Percentiles rank a stretch among this genome's conserved stretches.
phyloP scores from a whole-genome alignment of 331 rosid genomes.

The Telfairia occidentalis region DNA sequence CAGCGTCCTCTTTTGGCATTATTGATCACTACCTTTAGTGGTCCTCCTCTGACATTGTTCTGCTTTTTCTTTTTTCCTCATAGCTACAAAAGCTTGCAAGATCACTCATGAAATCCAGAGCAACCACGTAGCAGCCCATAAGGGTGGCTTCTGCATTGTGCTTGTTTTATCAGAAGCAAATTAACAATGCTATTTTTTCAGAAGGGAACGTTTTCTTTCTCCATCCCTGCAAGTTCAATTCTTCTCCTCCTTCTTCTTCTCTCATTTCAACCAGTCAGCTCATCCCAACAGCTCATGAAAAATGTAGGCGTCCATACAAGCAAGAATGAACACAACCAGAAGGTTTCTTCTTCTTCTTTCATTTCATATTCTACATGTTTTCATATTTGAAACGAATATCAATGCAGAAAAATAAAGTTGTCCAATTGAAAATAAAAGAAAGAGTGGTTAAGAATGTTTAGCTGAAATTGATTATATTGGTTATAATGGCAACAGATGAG shows the following conservation, averaged over 20 bases:
- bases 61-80: not conserved
- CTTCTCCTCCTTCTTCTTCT: conserved; percentile 29
- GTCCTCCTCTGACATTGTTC: conserved; percentile 4
- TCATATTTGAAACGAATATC: not conserved
- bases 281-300: conserved; percentile 34
- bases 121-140: conserved; percentile 10
- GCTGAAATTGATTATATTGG: conserved; percentile 14
- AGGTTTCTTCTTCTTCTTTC: conserved; percentile 30
- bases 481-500: conserved; percentile 29
- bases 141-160: conserved; percentile 6
- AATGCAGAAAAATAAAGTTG: not conserved
- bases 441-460: not conserved
- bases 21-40: conserved; percentile 9
- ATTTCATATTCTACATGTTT: not conserved
- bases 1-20: conserved; percentile 8
- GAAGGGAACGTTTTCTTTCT: conserved; percentile 26
- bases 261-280: conserved; percentile 22
- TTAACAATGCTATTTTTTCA: conserved; percentile 29
- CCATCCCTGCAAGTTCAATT: conserved; percentile 26
- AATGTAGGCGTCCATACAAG: conserved; percentile 7
- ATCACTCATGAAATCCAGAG: conserved; percentile 7
- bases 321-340: conserved; percentile 24
- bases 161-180: conserved; percentile 16
- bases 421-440: not conserved
- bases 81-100: conserved; percentile 11